Percentiles rank a stretch among this genome's conserved stretches.
phyloP scores from a whole-genome alignment of 352 stramenopile genomes.

The Phytophthora sojae region DNA sequence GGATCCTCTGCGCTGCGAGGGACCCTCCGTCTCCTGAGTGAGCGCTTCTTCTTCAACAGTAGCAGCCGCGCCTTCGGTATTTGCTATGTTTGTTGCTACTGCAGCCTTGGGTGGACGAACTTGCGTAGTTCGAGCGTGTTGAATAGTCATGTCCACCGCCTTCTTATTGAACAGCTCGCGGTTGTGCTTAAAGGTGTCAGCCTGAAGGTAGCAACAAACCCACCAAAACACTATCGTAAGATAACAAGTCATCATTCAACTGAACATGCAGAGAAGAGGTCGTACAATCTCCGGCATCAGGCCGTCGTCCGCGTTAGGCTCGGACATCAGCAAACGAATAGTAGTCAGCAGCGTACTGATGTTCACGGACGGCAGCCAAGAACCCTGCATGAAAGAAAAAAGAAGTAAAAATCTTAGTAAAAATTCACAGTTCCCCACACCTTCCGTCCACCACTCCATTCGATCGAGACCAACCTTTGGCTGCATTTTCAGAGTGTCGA shows the following conservation, averaged over 20 bases:
- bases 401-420: background rate
- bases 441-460: no score
- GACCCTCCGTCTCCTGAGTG: conserved; percentile 31
- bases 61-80: background rate
- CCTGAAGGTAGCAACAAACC: conserved; percentile 38
- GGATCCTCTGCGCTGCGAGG: conserved; percentile 21
- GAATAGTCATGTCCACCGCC: conserved; percentile 63
- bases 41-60: conserved; percentile 10
- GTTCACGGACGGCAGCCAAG: conserved; percentile 93
- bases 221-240: background rate
- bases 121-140: conserved; percentile 49
- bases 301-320: conserved; percentile 91
- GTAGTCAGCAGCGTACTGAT: conserved; percentile 91
- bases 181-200: conserved; percentile 83
- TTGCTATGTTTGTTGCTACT: background rate
- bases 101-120: conserved; percentile 7
- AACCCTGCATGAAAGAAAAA: conserved; percentile 55
- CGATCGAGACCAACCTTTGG: conserved; percentile 60
- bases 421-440: background rate
- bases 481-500: conserved; percentile 93
- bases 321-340: conserved; percentile 91
- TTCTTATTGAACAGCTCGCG: conserved; percentile 74
- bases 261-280: background rate
- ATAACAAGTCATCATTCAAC: background rate
- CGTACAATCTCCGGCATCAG: conserved; percentile 91